Percentiles rank a stretch among this genome's conserved stretches.
Evolutionary conservation across 441 rosid species (phyloP).

Genomic region (Metrosideros polymorpha): DNA sequence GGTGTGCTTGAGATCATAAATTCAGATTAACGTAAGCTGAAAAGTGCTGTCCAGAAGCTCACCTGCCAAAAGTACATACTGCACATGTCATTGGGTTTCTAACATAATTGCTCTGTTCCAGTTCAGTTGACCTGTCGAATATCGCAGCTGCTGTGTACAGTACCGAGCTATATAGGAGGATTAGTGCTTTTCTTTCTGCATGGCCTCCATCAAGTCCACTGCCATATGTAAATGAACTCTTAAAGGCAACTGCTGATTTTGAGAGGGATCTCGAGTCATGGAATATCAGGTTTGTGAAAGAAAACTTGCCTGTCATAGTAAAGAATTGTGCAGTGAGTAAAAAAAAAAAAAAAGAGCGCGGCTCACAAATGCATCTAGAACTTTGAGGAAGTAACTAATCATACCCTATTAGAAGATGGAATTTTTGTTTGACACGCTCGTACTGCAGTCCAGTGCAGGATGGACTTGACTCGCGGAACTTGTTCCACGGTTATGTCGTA

Average conservation of each 20-base stretch:
- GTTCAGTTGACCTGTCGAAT: constrained; percentile 86
- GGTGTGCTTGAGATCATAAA: not conserved
- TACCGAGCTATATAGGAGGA: constrained; percentile 63
- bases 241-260: constrained; percentile 72
- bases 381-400: not conserved
- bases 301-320: not conserved
- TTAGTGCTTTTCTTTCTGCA: constrained; percentile 67
- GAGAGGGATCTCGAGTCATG: constrained; percentile 75
- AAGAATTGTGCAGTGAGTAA: not conserved
- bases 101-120: constrained; percentile 21
- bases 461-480: constrained; percentile 66
- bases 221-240: constrained; percentile 78
- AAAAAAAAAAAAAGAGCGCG: not conserved
- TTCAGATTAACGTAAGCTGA: not conserved
- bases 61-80: not conserved
- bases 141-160: constrained; percentile 78
- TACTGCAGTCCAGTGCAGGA: constrained; percentile 61
- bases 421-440: constrained; percentile 6
- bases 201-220: constrained; percentile 87
- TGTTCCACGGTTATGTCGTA: constrained; percentile 76
- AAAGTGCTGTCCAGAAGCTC: not conserved
- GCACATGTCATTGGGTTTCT: not conserved
- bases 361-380: not conserved
- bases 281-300: constrained; percentile 73
- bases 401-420: not conserved